These are phyloP conservation scores for Dryas octopetala DNA, from an alignment of 306 rosid genomes.

Conservation along the genomic window DNA sequence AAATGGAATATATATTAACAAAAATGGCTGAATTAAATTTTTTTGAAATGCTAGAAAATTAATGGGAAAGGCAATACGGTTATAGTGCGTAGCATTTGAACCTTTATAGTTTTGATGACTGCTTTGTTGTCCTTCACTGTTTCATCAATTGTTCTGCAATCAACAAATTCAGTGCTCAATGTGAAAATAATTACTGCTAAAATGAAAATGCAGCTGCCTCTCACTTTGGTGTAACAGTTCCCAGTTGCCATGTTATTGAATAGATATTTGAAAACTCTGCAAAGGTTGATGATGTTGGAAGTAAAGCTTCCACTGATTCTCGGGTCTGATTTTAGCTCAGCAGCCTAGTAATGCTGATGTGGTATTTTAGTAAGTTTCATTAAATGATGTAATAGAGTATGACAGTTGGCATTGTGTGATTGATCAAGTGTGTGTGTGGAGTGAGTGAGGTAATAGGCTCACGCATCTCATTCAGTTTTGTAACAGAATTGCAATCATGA, in stretches of 20 bases:
- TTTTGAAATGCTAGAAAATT: neutral
- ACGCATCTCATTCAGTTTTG: too few species aligned
- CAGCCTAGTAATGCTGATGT: too few species aligned
- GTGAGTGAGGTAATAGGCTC: too few species aligned
- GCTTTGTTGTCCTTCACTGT: neutral
- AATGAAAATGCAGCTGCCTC: neutral
- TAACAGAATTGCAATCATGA: too few species aligned
- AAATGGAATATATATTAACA: neutral
- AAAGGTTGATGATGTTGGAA: neutral
- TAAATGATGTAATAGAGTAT: too few species aligned
- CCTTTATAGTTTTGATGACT: constrained; percentile 9
- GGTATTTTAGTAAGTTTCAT: too few species aligned
- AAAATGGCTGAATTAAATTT: neutral
- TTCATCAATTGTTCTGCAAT: neutral
- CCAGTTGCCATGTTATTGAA: neutral
- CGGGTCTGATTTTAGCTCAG: too few species aligned
- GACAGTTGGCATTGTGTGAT: too few species aligned
- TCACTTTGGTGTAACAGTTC: neutral
- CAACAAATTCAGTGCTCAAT: neutral
- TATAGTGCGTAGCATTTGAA: neutral
- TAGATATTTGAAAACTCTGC: neutral
- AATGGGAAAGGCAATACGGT: neutral
- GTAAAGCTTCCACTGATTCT: too few species aligned
- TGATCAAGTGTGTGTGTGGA: too few species aligned
- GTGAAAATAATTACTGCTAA: neutral